phyloP scores from a whole-genome alignment of 2,329 filamentous ascomycete genomes.

The Macrophomina pseudophaseolina region DNA sequence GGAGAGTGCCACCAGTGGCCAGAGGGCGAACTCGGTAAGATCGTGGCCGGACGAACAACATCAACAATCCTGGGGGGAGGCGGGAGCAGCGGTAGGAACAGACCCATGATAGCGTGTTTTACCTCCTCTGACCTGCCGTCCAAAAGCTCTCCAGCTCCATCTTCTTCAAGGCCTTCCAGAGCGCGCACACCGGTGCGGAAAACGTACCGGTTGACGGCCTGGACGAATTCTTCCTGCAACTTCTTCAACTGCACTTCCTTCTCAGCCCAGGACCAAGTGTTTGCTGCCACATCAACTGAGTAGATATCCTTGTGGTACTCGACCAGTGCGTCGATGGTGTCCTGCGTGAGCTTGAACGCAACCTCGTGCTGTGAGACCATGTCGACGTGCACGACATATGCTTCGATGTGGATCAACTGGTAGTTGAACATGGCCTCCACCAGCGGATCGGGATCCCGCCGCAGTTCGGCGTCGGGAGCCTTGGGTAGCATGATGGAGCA shows the following conservation, averaged over 20 bases:
- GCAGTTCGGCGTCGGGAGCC: constrained; percentile 81
- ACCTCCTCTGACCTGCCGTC: constrained; percentile 92
- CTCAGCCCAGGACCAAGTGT: constrained; percentile 92
- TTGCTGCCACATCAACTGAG: constrained; percentile 86
- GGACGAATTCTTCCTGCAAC: constrained; percentile 93
- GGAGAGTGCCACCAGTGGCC: constrained; percentile 79
- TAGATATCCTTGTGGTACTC: constrained; percentile 97
- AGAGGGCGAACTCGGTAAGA: constrained; percentile 75
- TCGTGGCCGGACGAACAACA: constrained; percentile 81
- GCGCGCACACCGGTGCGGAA: constrained; percentile 87
- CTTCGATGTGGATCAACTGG: constrained; percentile 90
- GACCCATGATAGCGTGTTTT: constrained; percentile 79
- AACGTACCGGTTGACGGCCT: constrained; percentile 96
- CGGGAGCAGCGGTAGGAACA: constrained; percentile 85
- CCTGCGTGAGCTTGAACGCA: constrained; percentile 93
- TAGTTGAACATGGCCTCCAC: constrained; percentile 91
- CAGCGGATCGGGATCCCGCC: constrained; percentile 79
- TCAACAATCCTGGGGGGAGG: constrained; percentile 89
- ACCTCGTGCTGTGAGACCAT: constrained; percentile 98
- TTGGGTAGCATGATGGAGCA: constrained; percentile 93
- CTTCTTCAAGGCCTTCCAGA: constrained; percentile 94
- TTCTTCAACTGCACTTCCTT: constrained; percentile 97
- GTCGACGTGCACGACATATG: constrained; percentile 98
- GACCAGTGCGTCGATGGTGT: constrained; percentile 90
- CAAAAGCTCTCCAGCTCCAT: constrained; percentile 90